phyloP scores from a whole-genome alignment of 108 stramenopile species.

The Discostella stelligeroides region DNA sequence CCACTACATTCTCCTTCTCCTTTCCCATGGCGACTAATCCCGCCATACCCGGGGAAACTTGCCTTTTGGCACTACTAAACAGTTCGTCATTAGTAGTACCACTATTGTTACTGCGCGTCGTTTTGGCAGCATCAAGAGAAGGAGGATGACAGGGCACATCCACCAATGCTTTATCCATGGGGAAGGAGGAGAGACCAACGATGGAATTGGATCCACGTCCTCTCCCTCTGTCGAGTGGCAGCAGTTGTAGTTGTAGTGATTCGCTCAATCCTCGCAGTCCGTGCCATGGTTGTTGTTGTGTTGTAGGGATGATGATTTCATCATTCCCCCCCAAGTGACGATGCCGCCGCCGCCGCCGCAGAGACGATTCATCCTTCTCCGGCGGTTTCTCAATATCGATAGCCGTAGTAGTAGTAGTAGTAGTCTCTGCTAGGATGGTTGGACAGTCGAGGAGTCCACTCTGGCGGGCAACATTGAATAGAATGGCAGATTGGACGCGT shows the following conservation, averaged over 20 bases:
- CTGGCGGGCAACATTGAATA: not conserved
- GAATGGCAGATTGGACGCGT: conserved; percentile 9
- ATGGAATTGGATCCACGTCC: conserved; percentile 1
- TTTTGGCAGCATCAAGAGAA: too few species aligned
- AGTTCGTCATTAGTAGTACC: not conserved
- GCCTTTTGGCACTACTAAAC: not conserved
- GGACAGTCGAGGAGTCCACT: conserved; percentile 21
- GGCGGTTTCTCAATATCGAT: not conserved
- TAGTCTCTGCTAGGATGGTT: too few species aligned
- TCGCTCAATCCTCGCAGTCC: not conserved
- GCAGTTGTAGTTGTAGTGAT: too few species aligned
- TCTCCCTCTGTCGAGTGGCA: too few species aligned
- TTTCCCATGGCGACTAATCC: not conserved
- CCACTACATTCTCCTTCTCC: too few species aligned
- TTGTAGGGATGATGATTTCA: not conserved
- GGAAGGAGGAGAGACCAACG: not conserved
- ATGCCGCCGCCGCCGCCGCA: too few species aligned
- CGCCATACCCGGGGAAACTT: not conserved
- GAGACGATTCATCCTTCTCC: too few species aligned
- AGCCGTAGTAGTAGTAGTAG: not conserved
- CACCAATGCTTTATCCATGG: not conserved
- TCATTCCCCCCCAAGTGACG: too few species aligned
- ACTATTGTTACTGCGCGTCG: not conserved
- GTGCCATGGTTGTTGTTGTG: not conserved
- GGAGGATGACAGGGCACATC: not conserved